Base-by-base conservation (phyloP, 2,329 filamentous ascomycete genomes). In the Colletotrichum lini region DNA sequence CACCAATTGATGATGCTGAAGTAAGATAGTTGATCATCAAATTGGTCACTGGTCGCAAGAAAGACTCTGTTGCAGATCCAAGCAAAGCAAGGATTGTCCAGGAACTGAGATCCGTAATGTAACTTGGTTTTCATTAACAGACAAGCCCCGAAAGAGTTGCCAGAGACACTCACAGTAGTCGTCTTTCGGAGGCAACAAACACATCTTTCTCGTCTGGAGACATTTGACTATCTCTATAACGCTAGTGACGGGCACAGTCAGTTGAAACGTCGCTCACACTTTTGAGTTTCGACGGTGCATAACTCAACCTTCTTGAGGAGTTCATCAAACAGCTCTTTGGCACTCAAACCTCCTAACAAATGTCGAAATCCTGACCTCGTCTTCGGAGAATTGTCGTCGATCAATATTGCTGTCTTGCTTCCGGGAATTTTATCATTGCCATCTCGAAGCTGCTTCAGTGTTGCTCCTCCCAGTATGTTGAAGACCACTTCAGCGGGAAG, bases 121-220 rank as follows among this genome's bases (percentile, higher is more conserved):
- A 65, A 26, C 61, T 62, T 45, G 15, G 5, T 21, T 21, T 8
- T 23, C 3, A 23, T 23, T 23, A 23, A 23, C 23, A 23, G 23
- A 23, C 23, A 23, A 23, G 23, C 23, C 23, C 23, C 23, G 23
- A 23, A 23, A 23, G 23, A 23, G 23, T 23, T 23, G 23, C 23
- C 23, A 23, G 45, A 21, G 21, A 21, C 45, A 21, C 45, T 63
- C 30, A 65, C 63, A 65, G 44, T 3, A 59, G 23, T 3, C 63
- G 44, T 6, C 45, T 26, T 23, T 65, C 63, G 18, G 63, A 53
- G 8, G 44, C 45, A 0, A 58, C 3, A 2, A 12, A 21, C 2
- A 23, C 23, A 23, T 23, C 23, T 23, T 23, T 26, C 5, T 54
- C 42, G 6, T 23, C 15, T 13, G 23, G 44, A 16, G 9, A 40